Evolutionary conservation across 805 yeast genomes (phyloP), one percentile per base, ranked within the genome.

Genomic region (Barnettozyma pratensis): DNA sequence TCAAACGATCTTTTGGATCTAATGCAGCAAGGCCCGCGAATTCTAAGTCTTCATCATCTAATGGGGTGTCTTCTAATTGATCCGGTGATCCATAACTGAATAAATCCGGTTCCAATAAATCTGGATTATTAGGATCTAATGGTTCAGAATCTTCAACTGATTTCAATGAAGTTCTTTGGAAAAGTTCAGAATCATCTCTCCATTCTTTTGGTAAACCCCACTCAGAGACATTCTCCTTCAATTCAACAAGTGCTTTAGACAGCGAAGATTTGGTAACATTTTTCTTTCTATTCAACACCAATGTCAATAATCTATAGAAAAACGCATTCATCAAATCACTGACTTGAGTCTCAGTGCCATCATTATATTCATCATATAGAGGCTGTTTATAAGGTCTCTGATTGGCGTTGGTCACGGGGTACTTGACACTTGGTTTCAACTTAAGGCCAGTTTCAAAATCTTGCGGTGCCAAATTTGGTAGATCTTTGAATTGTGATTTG

Each of bases 191-290:
- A 47, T 61, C 63, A 50, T 61, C 57, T 45, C 64, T 51, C 65
- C 65, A 61, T 48, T 60, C 63, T 7, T 30, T 37, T 4, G 65
- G 65, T n/a, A 61, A 44, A 3, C 65, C 64, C 47, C 50, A 55
- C 1, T 3, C 14, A 12, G 46, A 34, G 5, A 54, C 56, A 10
- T 34, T 27, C 2, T 48, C 14, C 35, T 53, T 57, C 19, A 60
- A 46, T 25, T 59, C 62, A 35, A 26, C 26, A 3, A 59, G 30
- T 3, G 57, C 55, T 37, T 49, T 59, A 3, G 48, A 12, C n/a
- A 51, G 10, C 12, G 41, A 45, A 6, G 44, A 14, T 42, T 32
- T 44, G 4, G 50, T 44, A 28, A 55, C 43, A 9, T 41, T 32
- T 37, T 44, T 54, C 31, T 50, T 52, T 39, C 50, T 54, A 45